Percentiles rank a stretch among this genome's conserved stretches.
Evolutionary conservation across 805 yeast genomes (phyloP).

Genomic region (Limtongia smithiae): DNA sequence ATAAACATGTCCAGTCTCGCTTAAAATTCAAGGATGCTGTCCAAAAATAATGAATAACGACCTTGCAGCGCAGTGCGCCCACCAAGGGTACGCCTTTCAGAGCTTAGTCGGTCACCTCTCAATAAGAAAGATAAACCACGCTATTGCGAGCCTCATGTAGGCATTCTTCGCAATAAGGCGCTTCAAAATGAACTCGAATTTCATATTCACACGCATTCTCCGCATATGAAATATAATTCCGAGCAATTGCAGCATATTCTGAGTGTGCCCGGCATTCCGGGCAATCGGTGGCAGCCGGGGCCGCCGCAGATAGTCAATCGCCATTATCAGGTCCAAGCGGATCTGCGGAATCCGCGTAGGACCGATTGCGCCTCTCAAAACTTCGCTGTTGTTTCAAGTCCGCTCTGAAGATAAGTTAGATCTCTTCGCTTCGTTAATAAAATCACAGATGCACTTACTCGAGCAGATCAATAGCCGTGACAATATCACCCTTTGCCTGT

Average conservation of each 20-base stretch:
- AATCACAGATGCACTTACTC: conserved; percentile 5
- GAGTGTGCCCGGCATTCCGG: not conserved
- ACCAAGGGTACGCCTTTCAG: too few relatives aligned
- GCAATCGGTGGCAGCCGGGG: conserved; percentile 1
- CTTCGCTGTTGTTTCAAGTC: conserved; percentile 18
- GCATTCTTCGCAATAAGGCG: too few relatives aligned
- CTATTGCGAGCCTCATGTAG: too few relatives aligned
- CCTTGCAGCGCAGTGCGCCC: too few relatives aligned
- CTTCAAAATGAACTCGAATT: too few relatives aligned
- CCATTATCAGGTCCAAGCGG: conserved; percentile 5
- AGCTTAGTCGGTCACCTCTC: too few relatives aligned
- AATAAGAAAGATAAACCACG: too few relatives aligned
- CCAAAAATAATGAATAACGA: too few relatives aligned
- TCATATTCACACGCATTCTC: too few relatives aligned
- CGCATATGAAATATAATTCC: not conserved
- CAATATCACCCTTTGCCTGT: conserved; percentile 24
- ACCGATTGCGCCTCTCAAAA: conserved; percentile 15
- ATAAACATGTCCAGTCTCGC: too few relatives aligned
- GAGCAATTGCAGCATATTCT: not conserved
- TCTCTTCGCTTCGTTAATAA: not conserved
- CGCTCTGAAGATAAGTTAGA: conserved; percentile 11
- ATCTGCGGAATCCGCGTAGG: conserved; percentile 4
- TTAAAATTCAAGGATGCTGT: too few relatives aligned
- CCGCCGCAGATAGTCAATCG: conserved; percentile 10
- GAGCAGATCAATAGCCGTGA: conserved; percentile 24